Conservation (phyloP, 2,329 filamentous ascomycete species). For the Sarocladiaceae sp. region DNA sequence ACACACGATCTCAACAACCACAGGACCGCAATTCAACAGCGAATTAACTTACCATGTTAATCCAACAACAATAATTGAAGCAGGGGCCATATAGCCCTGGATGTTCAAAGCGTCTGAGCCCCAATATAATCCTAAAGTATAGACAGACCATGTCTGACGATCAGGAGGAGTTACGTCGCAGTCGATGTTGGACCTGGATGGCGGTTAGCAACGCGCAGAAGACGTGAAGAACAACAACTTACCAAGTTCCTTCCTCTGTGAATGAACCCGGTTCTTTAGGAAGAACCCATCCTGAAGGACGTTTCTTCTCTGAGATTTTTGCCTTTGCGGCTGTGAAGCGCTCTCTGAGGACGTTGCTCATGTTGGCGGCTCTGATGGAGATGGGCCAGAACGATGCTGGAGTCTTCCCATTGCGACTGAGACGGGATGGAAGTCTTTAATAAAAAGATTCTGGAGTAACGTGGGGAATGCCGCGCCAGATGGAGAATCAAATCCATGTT, state of each 20-base stretch:
- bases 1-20: not conserved
- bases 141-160: slow-evolving; percentile 28
- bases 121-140: slow-evolving; percentile 32
- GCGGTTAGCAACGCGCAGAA: not conserved
- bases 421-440: too few species aligned
- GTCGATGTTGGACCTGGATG: slow-evolving; percentile 10
- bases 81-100: slow-evolving; percentile 29
- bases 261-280: slow-evolving; percentile 8
- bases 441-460: too few species aligned
- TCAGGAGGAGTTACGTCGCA: slow-evolving; percentile 13
- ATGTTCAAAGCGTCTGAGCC: slow-evolving; percentile 30
- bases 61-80: slow-evolving; percentile 29
- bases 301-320: not conserved
- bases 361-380: too few species aligned
- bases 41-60: slow-evolving; percentile 23
- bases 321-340: slow-evolving; percentile 3
- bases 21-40: too few species aligned
- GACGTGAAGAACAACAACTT: not conserved
- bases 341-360: not conserved
- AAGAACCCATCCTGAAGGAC: slow-evolving; percentile 9
- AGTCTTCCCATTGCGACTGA: too few species aligned
- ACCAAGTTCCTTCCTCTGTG: slow-evolving; percentile 4
- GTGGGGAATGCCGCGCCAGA: too few species aligned
- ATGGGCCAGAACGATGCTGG: too few species aligned
- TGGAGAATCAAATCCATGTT: too few species aligned